A percentile compares a stretch with the other conserved stretches of the same genome.
phyloP scores from a whole-genome alignment of 2,329 filamentous ascomycete genomes.

The Phyllosticta ampelicida region DNA sequence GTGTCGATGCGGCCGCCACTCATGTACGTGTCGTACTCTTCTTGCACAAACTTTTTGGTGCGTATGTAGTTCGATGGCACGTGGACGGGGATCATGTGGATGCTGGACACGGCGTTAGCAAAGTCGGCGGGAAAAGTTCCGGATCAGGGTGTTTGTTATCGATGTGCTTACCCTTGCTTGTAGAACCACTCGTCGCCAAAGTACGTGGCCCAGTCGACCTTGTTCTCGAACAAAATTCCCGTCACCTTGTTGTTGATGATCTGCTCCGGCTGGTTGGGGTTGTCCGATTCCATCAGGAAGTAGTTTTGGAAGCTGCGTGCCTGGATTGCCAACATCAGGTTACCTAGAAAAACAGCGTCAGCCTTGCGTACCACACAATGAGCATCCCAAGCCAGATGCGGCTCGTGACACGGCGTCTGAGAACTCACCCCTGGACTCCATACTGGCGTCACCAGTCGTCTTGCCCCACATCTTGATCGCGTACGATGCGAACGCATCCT shows the following conservation, averaged over 20 bases:
- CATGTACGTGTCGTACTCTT: conserved; percentile 70
- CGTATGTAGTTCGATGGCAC: conserved; percentile 62
- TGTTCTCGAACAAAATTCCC: conserved; percentile 83
- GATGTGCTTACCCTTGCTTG: conserved; percentile 42
- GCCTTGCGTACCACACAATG: neutral
- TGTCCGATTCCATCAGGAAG: conserved; percentile 67
- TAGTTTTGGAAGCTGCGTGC: conserved; percentile 65
- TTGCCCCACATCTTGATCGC: conserved; percentile 91
- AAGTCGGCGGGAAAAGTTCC: neutral
- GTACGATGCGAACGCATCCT: conserved; percentile 75
- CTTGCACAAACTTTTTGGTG: conserved; percentile 57
- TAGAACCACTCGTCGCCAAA: conserved; percentile 62
- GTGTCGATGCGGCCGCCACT: conserved; percentile 50
- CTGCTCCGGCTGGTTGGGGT: conserved; percentile 59
- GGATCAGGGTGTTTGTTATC: neutral
- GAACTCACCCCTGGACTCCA: conserved; percentile 54
- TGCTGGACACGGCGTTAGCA: conserved; percentile 32
- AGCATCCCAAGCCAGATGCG: neutral
- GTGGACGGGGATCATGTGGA: conserved; percentile 76
- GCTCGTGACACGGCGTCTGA: neutral
- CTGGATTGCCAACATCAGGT: conserved; percentile 73
- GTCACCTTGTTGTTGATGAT: conserved; percentile 75
- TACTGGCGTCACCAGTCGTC: conserved; percentile 59
- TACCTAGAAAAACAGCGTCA: conserved; percentile 31
- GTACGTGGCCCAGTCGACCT: conserved; percentile 82